Evolutionary conservation across 2,329 filamentous ascomycete genomes (phyloP).

Genomic region (Blastomyces silverae): DNA sequence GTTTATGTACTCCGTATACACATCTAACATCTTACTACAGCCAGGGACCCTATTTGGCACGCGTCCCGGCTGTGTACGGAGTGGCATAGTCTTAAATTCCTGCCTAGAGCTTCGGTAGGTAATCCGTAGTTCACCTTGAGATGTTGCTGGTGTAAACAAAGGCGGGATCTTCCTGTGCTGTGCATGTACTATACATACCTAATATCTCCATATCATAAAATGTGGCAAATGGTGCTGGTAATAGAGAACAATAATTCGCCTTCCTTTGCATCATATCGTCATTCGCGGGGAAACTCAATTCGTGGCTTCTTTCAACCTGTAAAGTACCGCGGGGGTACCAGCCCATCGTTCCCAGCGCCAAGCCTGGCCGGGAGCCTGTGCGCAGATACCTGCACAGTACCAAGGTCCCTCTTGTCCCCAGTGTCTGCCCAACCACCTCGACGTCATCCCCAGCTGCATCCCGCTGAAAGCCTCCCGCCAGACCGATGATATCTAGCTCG

Average conservation of each 20-base stretch:
- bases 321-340: neutral
- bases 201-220: neutral
- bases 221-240: neutral
- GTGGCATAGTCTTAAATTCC: too few relatives aligned
- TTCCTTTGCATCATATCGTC: neutral
- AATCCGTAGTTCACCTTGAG: too few relatives aligned
- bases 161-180: too few relatives aligned
- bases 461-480: neutral
- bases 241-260: neutral
- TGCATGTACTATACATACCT: neutral
- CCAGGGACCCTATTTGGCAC: too few relatives aligned
- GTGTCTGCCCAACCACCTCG: slow-evolving; percentile 5
- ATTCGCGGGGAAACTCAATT: neutral
- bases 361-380: neutral
- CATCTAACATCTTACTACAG: too few relatives aligned
- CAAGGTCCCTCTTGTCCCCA: neutral
- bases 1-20: too few relatives aligned
- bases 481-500: neutral
- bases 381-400: slow-evolving; percentile 2
- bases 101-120: too few relatives aligned
- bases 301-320: neutral
- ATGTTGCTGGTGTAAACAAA: too few relatives aligned
- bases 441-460: slow-evolving; percentile 7
- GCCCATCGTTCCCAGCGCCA: neutral
- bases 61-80: too few relatives aligned